phyloP scores from a whole-genome alignment of 1,284 basidiomycete genomes.

The Marasmius tenuissimus region DNA sequence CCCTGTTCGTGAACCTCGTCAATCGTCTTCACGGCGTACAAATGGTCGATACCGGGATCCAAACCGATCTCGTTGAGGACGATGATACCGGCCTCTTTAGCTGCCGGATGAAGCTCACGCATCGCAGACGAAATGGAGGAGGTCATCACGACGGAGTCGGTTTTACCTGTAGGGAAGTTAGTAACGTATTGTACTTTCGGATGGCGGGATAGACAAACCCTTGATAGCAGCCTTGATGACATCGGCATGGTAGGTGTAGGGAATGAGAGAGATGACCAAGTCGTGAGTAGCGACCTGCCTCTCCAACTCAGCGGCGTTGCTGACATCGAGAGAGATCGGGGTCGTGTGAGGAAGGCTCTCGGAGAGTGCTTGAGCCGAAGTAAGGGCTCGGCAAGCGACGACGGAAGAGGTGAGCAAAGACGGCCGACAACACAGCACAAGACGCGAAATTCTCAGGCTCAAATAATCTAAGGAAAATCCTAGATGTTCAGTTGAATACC shows the following conservation, averaged over 20 bases:
- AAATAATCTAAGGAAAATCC: too few relatives aligned
- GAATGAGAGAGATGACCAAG: constrained; percentile 95
- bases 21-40: constrained; percentile 97
- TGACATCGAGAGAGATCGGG: constrained; percentile 85
- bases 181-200: neutral
- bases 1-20: constrained; percentile 92
- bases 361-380: constrained; percentile 69
- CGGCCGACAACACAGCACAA: too few relatives aligned
- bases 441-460: too few relatives aligned
- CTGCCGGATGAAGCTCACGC: constrained; percentile 83
- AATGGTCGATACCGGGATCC: constrained; percentile 92
- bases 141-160: constrained; percentile 95
- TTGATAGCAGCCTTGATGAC: constrained; percentile 97
- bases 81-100: constrained; percentile 88
- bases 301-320: constrained; percentile 73
- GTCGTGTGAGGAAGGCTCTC: constrained; percentile 70
- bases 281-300: constrained; percentile 84
- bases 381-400: constrained; percentile 79
- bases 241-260: constrained; percentile 89
- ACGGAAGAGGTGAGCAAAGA: too few relatives aligned
- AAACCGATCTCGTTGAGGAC: constrained; percentile 99
- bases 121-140: constrained; percentile 93
- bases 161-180: constrained; percentile 53
- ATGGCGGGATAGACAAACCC: constrained; percentile 23
- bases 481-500: too few relatives aligned